Conservation (phyloP, 176 grass and related monocot species). For the Ananas comosus region DNA sequence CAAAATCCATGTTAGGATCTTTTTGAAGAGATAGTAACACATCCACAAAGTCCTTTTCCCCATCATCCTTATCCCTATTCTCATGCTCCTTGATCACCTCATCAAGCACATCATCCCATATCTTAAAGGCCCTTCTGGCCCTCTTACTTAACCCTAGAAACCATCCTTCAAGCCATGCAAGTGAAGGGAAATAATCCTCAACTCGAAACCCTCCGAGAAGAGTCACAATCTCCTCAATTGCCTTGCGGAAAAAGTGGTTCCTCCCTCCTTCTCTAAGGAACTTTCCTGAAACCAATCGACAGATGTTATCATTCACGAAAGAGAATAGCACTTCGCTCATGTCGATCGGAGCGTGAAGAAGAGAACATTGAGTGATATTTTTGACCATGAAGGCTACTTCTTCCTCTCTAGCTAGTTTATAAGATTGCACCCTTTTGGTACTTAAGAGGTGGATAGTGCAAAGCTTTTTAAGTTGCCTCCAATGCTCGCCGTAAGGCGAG, state of each 20-base stretch:
- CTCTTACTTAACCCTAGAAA: slow-evolving; percentile 6
- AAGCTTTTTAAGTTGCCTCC: slow-evolving; percentile 46
- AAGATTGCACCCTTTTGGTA: slow-evolving; percentile 27
- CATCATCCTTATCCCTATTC: not conserved
- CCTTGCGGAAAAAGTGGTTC: slow-evolving; percentile 6
- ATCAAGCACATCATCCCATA: slow-evolving; percentile 12
- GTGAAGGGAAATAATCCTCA: slow-evolving; percentile 28
- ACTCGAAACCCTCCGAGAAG: slow-evolving; percentile 7
- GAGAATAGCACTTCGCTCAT: not conserved
- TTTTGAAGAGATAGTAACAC: slow-evolving; percentile 3
- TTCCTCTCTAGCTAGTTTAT: slow-evolving; percentile 19
- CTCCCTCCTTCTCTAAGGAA: not conserved
- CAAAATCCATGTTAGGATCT: not conserved
- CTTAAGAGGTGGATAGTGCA: slow-evolving; percentile 34
- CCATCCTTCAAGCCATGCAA: slow-evolving; percentile 36
- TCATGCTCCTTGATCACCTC: slow-evolving; percentile 8
- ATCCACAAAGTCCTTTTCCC: not conserved
- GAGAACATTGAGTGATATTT: not conserved
- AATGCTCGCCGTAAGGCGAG: slow-evolving; percentile 40
- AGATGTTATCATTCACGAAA: not conserved
- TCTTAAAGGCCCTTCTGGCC: slow-evolving; percentile 11
- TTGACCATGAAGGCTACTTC: slow-evolving; percentile 21
- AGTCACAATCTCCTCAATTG: not conserved
- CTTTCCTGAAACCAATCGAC: not conserved
- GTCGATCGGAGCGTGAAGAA: not conserved